phyloP scores from a whole-genome alignment of 352 stramenopile genomes.

The Pythium phragmiticola region DNA sequence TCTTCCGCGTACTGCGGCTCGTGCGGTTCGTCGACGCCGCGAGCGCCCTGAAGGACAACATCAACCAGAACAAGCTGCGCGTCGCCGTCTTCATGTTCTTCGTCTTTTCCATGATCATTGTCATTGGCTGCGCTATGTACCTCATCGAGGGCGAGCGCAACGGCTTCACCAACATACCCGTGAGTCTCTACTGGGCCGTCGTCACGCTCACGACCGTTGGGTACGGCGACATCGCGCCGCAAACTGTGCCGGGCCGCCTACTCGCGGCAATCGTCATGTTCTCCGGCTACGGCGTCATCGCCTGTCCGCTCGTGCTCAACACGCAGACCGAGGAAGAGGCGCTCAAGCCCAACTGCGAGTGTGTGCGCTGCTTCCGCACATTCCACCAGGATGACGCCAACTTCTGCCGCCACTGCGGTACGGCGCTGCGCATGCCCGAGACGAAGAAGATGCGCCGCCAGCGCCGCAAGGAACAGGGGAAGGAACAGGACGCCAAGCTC shows the following conservation, averaged over 20 bases:
- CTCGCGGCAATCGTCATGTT: conserved; percentile 86
- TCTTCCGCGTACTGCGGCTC: conserved; percentile 73
- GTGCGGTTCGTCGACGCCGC: conserved; percentile 74
- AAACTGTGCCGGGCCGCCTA: conserved; percentile 77
- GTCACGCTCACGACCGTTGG: conserved; percentile 88
- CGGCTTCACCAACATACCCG: conserved; percentile 81
- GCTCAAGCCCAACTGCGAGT: conserved; percentile 57
- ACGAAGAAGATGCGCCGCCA: conserved; percentile 20
- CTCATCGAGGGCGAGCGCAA: conserved; percentile 74
- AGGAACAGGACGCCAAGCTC: conserved; percentile 11
- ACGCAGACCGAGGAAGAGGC: conserved; percentile 34
- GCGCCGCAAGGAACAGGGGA: conserved; percentile 22
- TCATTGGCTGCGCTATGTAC: conserved; percentile 84
- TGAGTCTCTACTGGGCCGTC: conserved; percentile 87
- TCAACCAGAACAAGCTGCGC: conserved; percentile 73
- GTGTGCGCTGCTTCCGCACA: conserved; percentile 63
- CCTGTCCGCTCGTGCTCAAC: conserved; percentile 76
- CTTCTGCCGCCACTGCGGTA: conserved; percentile 73
- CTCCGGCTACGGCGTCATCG: conserved; percentile 83
- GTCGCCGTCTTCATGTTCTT: conserved; percentile 76
- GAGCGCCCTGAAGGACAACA: conserved; percentile 69
- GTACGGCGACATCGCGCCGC: conserved; percentile 82
- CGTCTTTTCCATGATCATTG: conserved; percentile 70
- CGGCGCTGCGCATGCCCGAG: conserved; percentile 38
- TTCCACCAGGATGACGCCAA: conserved; percentile 77